Evolutionary conservation across 2,329 filamentous ascomycete species (phyloP).

Genomic region (Fusarium pseudoanthophilum): DNA sequence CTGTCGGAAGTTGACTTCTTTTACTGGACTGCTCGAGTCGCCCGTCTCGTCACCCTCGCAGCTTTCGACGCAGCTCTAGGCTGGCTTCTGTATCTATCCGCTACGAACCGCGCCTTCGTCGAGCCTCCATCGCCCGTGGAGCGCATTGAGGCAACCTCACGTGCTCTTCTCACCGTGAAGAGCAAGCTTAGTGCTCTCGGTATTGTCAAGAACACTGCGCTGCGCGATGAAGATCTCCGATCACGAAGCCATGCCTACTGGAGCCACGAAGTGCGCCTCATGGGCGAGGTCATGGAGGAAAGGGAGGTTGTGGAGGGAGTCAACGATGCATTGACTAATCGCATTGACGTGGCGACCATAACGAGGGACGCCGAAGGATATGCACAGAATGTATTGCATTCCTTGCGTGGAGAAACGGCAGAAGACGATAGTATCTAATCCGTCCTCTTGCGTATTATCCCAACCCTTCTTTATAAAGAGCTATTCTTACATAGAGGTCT

Average conservation of each 20-base stretch:
- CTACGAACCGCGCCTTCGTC: conserved; percentile 82
- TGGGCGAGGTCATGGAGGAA: conserved; percentile 81
- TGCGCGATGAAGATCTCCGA: conserved; percentile 78
- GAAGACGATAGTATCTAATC: conserved; percentile 30
- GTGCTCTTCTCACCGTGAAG: conserved; percentile 67
- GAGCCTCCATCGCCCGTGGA: conserved; percentile 69
- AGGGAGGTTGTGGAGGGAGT: conserved; percentile 78
- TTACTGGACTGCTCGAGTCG: conserved; percentile 74
- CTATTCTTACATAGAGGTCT: conserved; percentile 45
- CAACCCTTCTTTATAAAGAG: conserved; percentile 38
- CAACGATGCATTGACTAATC: conserved; percentile 71
- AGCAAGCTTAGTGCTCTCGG: conserved; percentile 77
- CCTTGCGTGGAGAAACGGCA: conserved; percentile 41
- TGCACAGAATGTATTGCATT: conserved; percentile 57
- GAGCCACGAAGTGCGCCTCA: conserved; percentile 78
- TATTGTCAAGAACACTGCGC: conserved; percentile 82
- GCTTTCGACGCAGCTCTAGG: conserved; percentile 72
- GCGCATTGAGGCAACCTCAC: conserved; percentile 70
- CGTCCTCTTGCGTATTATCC: conserved; percentile 30
- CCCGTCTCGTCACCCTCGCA: conserved; percentile 73
- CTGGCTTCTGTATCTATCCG: conserved; percentile 76
- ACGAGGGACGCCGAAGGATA: conserved; percentile 72
- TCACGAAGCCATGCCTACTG: conserved; percentile 78
- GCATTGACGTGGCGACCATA: conserved; percentile 71
- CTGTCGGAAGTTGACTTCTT: conserved; percentile 74